Evolutionary conservation across 73 alveolate species (phyloP), one percentile per base, ranked within the genome.

Genomic region (Stentor coeruleus): DNA sequence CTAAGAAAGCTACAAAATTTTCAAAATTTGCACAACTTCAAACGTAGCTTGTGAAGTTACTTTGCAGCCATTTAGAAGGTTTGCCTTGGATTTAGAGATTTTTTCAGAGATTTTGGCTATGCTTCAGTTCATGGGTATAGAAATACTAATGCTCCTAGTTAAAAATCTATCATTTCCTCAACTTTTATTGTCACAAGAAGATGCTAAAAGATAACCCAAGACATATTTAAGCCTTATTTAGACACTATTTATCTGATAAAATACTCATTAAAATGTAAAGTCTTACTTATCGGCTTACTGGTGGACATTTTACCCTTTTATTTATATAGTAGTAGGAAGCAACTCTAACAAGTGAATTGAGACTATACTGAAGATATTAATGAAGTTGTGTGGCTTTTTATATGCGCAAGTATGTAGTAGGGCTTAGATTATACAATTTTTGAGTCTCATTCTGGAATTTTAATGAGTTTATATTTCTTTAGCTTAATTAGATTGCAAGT

Each of bases 241-340:
- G 96, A 90, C 73, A 89, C 93, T 4, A 59, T 87, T 35, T 90
- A 75, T 36, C 60, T 90, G 57, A 83, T 88, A 20, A 84, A 93
- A 55, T 85, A 81, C 40, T 87, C 90, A 35, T 80, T 90, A 26
- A 39, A 86, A 76, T 92, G 96, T 30, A 74, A 76, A 15, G 93
- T 87, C 1, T 83, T 89, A 28, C 38, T 89, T 35, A 87, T 87
- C 59, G 96, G 96, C 30, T 90, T 90, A 42, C 74, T 84, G 6
- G 96, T 92, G 39, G 96, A 90, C 66, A 92, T 93, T 40, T 90
- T 92, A 91, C 86, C 96, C 20, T 75, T 90, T 89, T 41, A 82
- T 91, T 30, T 90, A 90, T 74, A 87, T 90, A 91, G 60, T 90
- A 15, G 96, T 87, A 87, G 96, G 96, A 1, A 88, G 91, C 6